Evolutionary conservation across 257 asterid species (phyloP).

Genomic region (Solanum acaule): DNA sequence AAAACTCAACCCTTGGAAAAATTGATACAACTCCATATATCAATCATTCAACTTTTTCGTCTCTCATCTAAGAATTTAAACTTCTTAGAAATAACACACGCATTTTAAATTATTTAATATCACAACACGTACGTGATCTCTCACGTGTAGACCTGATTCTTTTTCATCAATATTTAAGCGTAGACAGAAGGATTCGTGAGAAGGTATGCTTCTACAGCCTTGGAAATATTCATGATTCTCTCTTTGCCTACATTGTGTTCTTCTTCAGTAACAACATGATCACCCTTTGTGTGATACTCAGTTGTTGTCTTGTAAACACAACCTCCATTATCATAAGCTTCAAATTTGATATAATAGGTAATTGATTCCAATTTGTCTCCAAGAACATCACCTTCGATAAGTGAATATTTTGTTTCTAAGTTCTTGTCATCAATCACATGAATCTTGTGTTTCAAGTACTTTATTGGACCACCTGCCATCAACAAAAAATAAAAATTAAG

Average conservation of each 20-base stretch:
- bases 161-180: not conserved
- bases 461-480: conserved; percentile 9
- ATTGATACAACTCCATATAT: not conserved
- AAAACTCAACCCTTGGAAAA: not conserved
- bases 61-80: not conserved
- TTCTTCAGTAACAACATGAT: conserved; percentile 11
- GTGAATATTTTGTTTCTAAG: not conserved
- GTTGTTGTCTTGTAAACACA: conserved; percentile 15
- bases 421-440: conserved; percentile 15
- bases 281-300: conserved; percentile 24
- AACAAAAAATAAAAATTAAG: not conserved
- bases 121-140: not conserved
- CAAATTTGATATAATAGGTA: conserved; percentile 10
- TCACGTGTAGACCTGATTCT: not conserved
- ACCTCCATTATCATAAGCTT: conserved; percentile 20
- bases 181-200: conserved; percentile 9
- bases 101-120: not conserved
- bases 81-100: not conserved
- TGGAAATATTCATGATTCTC: conserved; percentile 8
- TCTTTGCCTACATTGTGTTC: conserved; percentile 26
- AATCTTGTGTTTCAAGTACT: conserved; percentile 22
- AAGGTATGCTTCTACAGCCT: conserved; percentile 24
- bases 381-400: not conserved
- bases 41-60: not conserved
- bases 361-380: conserved; percentile 18